Evolutionary conservation across 176 grass and related monocot genomes (phyloP).

Genomic region (Oryza coarctata): DNA sequence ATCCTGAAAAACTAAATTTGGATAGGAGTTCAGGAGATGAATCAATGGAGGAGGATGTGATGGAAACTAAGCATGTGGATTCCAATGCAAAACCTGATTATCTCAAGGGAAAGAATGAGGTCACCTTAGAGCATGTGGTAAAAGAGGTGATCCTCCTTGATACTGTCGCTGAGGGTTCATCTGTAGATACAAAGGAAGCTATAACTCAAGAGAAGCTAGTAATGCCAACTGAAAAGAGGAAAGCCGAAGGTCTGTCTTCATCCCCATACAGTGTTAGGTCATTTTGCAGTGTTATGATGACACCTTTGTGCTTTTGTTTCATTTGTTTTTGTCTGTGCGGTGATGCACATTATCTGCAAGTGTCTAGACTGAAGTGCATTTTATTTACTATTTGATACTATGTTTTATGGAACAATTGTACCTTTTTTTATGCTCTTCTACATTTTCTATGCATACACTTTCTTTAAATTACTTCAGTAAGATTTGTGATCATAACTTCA

Average conservation of each 20-base stretch:
- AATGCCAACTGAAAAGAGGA: constrained; percentile 69
- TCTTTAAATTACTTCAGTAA: not conserved
- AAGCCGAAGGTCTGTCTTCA: constrained; percentile 58
- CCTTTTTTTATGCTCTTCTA: not conserved
- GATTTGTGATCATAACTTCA: not conserved
- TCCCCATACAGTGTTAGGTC: not conserved
- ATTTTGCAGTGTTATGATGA: constrained; percentile 7
- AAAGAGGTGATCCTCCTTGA: constrained; percentile 37
- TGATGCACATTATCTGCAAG: not conserved
- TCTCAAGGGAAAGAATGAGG: constrained; percentile 23
- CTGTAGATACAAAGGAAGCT: constrained; percentile 38
- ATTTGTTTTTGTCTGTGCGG: not conserved
- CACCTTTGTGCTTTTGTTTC: not conserved
- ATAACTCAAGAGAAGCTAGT: constrained; percentile 34
- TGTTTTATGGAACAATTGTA: not conserved
- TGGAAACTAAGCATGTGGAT: constrained; percentile 51
- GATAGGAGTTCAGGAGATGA: constrained; percentile 71
- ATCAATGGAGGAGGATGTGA: constrained; percentile 66
- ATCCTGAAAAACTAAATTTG: constrained; percentile 68
- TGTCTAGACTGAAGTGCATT: not conserved
- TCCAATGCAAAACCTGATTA: constrained; percentile 42
- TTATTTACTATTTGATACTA: constrained; percentile 2
- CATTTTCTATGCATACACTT: not conserved
- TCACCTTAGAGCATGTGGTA: constrained; percentile 23
- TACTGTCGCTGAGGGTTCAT: constrained; percentile 16